These are phyloP conservation scores for Orbilia ellipsospora DNA, from an alignment of 2,329 filamentous ascomycete genomes.

Conservation along the genomic window DNA sequence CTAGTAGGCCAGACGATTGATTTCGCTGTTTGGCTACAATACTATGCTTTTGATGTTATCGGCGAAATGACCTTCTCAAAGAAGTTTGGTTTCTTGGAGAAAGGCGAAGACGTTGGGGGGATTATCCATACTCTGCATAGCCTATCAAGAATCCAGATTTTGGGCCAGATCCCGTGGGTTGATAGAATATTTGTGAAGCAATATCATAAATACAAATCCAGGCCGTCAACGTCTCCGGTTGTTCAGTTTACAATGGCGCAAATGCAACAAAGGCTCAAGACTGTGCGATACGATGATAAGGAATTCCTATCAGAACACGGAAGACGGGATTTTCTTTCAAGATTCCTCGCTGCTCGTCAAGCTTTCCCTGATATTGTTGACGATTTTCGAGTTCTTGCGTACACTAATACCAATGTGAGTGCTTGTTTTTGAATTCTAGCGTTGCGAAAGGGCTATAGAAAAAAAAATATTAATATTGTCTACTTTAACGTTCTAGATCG, in stretches of 20 bases:
- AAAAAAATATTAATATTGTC: constrained; percentile 42
- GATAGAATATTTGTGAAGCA: constrained; percentile 36
- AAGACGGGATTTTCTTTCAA: constrained; percentile 59
- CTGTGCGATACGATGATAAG: constrained; percentile 40
- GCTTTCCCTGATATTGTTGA: constrained; percentile 58
- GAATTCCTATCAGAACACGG: constrained; percentile 47
- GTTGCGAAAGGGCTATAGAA: too few relatives aligned
- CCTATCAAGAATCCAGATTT: constrained; percentile 46
- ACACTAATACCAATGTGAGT: constrained; percentile 52
- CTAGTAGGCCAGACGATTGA: constrained; percentile 60
- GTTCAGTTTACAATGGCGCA: constrained; percentile 44
- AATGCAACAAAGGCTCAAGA: constrained; percentile 42
- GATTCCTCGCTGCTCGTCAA: constrained; percentile 58
- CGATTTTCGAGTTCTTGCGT: constrained; percentile 44
- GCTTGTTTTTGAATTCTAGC: neutral
- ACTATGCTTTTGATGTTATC: constrained; percentile 61
- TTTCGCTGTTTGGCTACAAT: constrained; percentile 57
- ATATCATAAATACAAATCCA: constrained; percentile 39
- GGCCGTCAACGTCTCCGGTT: constrained; percentile 30
- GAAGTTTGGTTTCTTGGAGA: constrained; percentile 61
- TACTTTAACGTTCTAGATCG: constrained; percentile 47
- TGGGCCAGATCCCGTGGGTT: constrained; percentile 51
- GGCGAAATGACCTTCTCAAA: constrained; percentile 61
- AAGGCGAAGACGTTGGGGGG: constrained; percentile 60
- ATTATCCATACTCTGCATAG: constrained; percentile 59